These are phyloP conservation scores for Aspergillus steynii DNA, from an alignment of 495 filamentous ascomycete genomes.

Conservation along the genomic window DNA sequence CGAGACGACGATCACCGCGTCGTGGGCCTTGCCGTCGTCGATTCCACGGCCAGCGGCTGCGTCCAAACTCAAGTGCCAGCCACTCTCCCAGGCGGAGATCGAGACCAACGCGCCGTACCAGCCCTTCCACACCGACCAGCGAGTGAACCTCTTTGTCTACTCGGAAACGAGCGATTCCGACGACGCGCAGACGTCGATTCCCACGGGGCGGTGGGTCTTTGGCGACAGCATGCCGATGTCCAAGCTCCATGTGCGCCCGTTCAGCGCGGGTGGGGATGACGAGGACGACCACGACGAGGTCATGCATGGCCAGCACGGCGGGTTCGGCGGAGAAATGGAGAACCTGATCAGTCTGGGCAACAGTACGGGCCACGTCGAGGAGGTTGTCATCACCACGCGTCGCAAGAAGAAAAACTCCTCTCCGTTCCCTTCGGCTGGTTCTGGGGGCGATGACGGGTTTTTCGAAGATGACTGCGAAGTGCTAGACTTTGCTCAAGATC, in stretches of 20 bases:
- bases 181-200: constrained; percentile 21
- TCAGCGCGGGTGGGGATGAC: constrained; percentile 52
- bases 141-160: constrained; percentile 70
- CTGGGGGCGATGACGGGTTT: constrained; percentile 73
- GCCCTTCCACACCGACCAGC: constrained; percentile 84
- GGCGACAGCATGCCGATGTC: constrained; percentile 61
- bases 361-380: constrained; percentile 68
- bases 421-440: constrained; percentile 28
- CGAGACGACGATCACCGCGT: constrained; percentile 30
- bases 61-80: constrained; percentile 43
- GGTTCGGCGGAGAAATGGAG: constrained; percentile 48
- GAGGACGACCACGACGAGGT: constrained; percentile 54
- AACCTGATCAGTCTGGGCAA: constrained; percentile 54
- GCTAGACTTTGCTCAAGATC: constrained; percentile 84
- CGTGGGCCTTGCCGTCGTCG: constrained; percentile 37
- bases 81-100: constrained; percentile 82
- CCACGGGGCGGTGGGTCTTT: constrained; percentile 64
- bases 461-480: constrained; percentile 95
- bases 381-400: constrained; percentile 78
- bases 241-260: constrained; percentile 60
- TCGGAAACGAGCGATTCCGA: constrained; percentile 23
- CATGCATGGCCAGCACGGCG: constrained; percentile 36
- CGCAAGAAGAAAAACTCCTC: constrained; percentile 55
- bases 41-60: constrained; percentile 30
- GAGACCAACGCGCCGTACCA: constrained; percentile 90